These are phyloP conservation scores for Phytophthora parvispora DNA, from an alignment of 352 stramenopile genomes.

Conservation along the genomic window DNA sequence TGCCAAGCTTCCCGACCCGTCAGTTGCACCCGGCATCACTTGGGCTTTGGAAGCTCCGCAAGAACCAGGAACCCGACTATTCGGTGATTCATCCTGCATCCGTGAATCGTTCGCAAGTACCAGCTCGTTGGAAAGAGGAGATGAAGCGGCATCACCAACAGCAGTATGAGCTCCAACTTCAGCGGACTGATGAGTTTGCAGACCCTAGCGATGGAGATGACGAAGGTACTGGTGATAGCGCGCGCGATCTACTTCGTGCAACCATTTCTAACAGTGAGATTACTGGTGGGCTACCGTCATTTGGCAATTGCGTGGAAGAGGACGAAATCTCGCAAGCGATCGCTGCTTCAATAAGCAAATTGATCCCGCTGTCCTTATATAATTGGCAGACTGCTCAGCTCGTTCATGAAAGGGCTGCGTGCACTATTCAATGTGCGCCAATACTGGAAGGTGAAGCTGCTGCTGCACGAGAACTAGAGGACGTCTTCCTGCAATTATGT, in stretches of 20 bases:
- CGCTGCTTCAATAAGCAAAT: constrained; percentile 54
- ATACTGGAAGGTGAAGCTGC: constrained; percentile 60
- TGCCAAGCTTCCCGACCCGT: constrained; percentile 45
- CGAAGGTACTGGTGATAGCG: constrained; percentile 25
- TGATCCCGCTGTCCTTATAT: constrained; percentile 69
- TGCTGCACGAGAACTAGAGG: constrained; percentile 57
- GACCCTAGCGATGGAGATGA: constrained; percentile 33
- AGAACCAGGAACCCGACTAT: constrained; percentile 56
- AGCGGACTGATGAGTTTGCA: constrained; percentile 34
- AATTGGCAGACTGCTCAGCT: constrained; percentile 81
- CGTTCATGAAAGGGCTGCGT: constrained; percentile 65
- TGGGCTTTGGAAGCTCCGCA: constrained; percentile 69
- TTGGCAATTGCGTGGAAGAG: constrained; percentile 70
- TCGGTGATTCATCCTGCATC: constrained; percentile 57
- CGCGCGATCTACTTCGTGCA: constrained; percentile 9
- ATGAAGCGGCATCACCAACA: constrained; percentile 34
- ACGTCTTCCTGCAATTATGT: constrained; percentile 66
- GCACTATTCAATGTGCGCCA: constrained; percentile 59
- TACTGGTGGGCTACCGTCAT: constrained; percentile 43
- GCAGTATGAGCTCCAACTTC: constrained; percentile 36
- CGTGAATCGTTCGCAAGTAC: constrained; percentile 30
- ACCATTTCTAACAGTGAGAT: constrained; percentile 37
- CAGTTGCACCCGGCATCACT: constrained; percentile 72
- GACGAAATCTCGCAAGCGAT: constrained; percentile 79
- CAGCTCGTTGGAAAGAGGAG: constrained; percentile 60